Evolutionary conservation across 345 rosid genomes (phyloP), one percentile per base, ranked within the genome.

Genomic region (Syzygium aqueum): DNA sequence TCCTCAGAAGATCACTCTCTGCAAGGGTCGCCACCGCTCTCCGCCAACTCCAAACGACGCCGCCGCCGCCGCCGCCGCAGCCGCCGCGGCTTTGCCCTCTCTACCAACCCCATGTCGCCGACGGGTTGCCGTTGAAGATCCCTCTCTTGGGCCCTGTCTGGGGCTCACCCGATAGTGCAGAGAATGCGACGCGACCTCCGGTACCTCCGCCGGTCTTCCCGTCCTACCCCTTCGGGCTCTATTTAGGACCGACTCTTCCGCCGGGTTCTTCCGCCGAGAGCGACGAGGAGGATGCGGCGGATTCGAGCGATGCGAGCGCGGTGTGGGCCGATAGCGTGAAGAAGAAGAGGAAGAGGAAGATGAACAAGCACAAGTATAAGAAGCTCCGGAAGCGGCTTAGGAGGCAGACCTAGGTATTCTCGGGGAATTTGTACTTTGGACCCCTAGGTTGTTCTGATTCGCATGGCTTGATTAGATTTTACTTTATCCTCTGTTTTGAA

Each of bases 301-400:
- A 85, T 56, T 84, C 43, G 82, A 86, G 84, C 46, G 90, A 89
- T 22, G 87, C 53, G 80, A 78, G 51, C 82, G 61, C 86, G 12
- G 87, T 95, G 88, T 91, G 97, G 91, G 97, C 97, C 3, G 97
- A 96, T 87, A 95, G 97, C 86, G 97, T 95, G 92, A 96, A 97
- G 95, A 97, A 97, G 94, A 97, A 96, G 94, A 93, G 99, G 93
- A 96, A 97, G 98, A 96, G 91, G 94, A 97, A 96, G 96, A 97
- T 95, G 98, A 97, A 97, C 90, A 97, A 97, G 94, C 98, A 87
- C 86, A 87, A 87, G 88, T 87, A 84, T 37, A 84, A 84, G 86
- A 87, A 87, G 88, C 88, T 87, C 84, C 93, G 95, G 93, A 97
- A 94, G 93, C 90, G 91, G 57, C 94, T 92, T 51, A 91, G 98